phyloP scores from a whole-genome alignment of 345 rosid genomes.

The Heritiera fomes region DNA sequence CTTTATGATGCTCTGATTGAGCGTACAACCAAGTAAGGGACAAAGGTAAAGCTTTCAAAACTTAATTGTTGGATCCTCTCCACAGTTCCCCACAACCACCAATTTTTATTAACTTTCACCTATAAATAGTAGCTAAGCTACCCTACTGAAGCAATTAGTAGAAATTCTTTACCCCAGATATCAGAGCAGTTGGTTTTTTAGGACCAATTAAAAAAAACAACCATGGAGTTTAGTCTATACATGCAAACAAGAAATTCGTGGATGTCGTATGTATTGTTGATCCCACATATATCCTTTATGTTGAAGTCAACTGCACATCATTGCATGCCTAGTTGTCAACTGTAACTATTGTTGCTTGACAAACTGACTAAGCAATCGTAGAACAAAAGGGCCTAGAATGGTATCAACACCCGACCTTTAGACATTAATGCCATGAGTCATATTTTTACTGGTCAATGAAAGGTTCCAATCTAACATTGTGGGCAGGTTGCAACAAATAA shows the following conservation, averaged over 20 bases:
- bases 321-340: neutral
- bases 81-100: neutral
- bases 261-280: neutral
- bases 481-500: neutral
- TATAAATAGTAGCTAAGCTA: neutral
- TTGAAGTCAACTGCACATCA: neutral
- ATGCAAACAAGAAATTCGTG: neutral
- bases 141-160: neutral
- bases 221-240: neutral
- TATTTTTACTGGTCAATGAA: neutral
- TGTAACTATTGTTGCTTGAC: neutral
- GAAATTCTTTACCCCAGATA: neutral
- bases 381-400: neutral
- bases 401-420: neutral
- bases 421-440: neutral
- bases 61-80: neutral
- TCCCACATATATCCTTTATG: neutral
- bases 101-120: neutral
- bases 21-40: neutral
- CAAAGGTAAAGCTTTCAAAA: slow-evolving; percentile 1
- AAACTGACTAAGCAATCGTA: neutral
- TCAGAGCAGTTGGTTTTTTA: neutral
- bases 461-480: neutral
- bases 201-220: neutral
- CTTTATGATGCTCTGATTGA: neutral